These are phyloP conservation scores for Syzygium oleosum DNA, from an alignment of 345 rosid species.

Conservation along the genomic window DNA sequence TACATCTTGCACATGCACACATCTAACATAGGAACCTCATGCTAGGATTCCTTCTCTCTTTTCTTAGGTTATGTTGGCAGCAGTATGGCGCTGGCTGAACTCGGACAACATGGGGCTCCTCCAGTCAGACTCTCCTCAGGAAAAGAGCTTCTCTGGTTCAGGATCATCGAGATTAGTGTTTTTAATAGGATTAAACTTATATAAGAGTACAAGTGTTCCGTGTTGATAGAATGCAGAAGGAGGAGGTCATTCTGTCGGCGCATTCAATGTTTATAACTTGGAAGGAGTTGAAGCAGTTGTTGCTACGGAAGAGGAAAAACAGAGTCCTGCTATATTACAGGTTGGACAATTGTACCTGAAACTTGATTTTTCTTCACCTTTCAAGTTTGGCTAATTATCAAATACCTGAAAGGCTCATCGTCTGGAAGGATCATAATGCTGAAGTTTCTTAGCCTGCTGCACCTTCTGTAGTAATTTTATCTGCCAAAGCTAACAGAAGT, in stretches of 20 bases:
- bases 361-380: neutral
- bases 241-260: constrained; percentile 83
- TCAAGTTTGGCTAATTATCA: neutral
- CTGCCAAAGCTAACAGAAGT: neutral
- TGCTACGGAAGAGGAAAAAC: constrained; percentile 86
- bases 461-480: neutral
- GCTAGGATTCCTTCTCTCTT: neutral
- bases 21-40: neutral
- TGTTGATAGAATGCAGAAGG: constrained; percentile 56
- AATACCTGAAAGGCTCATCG: neutral
- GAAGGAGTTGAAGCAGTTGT: constrained; percentile 88
- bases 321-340: constrained; percentile 90
- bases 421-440: neutral
- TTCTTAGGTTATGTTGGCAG: constrained; percentile 73
- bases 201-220: neutral
- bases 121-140: constrained; percentile 49
- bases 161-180: neutral
- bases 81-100: constrained; percentile 59
- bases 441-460: neutral
- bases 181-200: neutral
- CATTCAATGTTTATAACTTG: constrained; percentile 86
- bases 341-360: constrained; percentile 15
- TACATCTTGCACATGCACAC: neutral
- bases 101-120: constrained; percentile 75
- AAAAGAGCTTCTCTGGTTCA: constrained; percentile 64